phyloP scores from a whole-genome alignment of 2,329 filamentous ascomycete genomes.

The Domatiomyces catenatus region DNA sequence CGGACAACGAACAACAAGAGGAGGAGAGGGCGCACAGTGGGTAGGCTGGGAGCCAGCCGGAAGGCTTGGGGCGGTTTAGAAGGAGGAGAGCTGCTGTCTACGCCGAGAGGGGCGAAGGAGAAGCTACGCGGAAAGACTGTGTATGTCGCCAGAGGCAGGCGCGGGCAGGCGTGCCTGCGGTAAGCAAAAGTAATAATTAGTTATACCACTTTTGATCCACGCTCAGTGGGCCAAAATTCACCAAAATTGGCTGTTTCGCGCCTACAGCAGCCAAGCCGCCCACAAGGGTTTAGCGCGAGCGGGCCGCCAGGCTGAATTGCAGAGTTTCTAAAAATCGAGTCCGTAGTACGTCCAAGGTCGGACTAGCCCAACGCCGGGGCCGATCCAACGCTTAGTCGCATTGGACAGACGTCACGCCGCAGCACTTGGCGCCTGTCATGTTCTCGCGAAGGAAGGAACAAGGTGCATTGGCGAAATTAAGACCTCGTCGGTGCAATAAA shows the following conservation, averaged over 20 bases:
- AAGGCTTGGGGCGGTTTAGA: not conserved
- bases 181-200: not conserved
- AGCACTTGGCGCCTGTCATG: no score
- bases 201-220: no score
- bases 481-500: no score
- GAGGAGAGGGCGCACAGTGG: not conserved
- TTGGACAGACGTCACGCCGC: no score
- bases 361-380: not conserved
- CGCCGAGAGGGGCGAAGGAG: not conserved
- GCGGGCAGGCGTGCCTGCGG: not conserved
- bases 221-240: not conserved
- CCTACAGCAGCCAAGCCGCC: not conserved
- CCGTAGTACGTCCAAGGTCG: slow-evolving; percentile 7
- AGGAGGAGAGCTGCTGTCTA: not conserved
- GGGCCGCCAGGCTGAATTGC: not conserved
- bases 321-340: slow-evolving; percentile 15
- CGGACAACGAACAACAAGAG: slow-evolving; percentile 1
- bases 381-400: not conserved
- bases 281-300: not conserved
- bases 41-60: not conserved
- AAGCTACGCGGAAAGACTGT: not conserved
- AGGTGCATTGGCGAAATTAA: no score
- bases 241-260: not conserved
- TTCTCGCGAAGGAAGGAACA: no score
- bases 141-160: not conserved